These are phyloP conservation scores for Ustilago bromivora DNA, from an alignment of 1,284 basidiomycete species.

Conservation along the genomic window DNA sequence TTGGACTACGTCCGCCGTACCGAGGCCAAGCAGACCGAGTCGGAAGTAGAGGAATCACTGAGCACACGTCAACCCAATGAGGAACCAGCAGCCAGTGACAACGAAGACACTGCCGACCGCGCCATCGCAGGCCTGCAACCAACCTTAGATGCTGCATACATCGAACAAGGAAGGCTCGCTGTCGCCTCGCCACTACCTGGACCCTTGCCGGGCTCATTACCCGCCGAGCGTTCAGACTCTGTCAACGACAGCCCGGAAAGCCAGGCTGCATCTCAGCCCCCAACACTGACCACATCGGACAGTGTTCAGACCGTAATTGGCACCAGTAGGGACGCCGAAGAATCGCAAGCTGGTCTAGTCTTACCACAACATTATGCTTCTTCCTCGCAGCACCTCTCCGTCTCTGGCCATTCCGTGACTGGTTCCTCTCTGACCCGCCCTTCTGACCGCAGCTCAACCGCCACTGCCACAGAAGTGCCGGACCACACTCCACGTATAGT, in stretches of 20 bases:
- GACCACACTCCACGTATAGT: conserved; percentile 21
- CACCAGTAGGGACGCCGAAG: not conserved
- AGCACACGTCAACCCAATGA: not conserved
- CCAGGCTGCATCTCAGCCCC: not conserved
- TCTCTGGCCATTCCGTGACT: conserved; percentile 16
- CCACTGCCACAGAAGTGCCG: conserved; percentile 26
- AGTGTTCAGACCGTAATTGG: conserved; percentile 21
- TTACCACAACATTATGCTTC: not conserved
- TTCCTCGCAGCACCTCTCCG: conserved; percentile 21
- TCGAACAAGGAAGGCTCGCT: conserved; percentile 19
- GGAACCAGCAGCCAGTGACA: conserved; percentile 8
- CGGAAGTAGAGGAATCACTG: not conserved
- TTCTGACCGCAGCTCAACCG: conserved; percentile 33
- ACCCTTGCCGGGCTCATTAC: conserved; percentile 13
- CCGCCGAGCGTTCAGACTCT: conserved; percentile 1
- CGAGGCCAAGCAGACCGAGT: conserved; percentile 4
- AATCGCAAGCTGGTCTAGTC: not conserved
- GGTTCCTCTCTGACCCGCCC: conserved; percentile 12
- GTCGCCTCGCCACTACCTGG: conserved; percentile 12
- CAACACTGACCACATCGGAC: conserved; percentile 18
- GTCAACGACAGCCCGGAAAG: conserved; percentile 4
- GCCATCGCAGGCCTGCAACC: conserved; percentile 16
- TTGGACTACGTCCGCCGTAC: conserved; percentile 30
- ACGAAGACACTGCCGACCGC: conserved; percentile 15
- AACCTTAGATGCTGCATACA: conserved; percentile 17